These are phyloP conservation scores for Tillandsia leiboldiana DNA, from an alignment of 176 grass and related monocot species.

Conservation along the genomic window DNA sequence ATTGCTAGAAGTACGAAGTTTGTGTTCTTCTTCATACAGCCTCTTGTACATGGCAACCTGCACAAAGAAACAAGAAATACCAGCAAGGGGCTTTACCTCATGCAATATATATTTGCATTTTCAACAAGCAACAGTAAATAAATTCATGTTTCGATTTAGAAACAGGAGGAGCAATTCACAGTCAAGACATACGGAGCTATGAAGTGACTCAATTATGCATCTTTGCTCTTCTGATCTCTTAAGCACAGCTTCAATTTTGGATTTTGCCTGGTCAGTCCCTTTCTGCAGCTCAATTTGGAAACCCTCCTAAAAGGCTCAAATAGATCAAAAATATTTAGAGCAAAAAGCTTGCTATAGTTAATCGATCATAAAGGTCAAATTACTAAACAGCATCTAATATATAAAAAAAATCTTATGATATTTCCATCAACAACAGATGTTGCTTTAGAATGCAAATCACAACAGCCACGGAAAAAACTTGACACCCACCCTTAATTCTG, in stretches of 20 bases:
- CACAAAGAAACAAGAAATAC: not conserved
- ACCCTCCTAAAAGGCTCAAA: conserved; percentile 49
- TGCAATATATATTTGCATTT: conserved; percentile 5
- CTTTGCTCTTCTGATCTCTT: conserved; percentile 93
- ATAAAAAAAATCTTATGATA: too few relatives aligned
- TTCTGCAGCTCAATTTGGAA: conserved; percentile 78
- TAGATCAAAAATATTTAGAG: not conserved
- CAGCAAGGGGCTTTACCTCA: conserved; percentile 2
- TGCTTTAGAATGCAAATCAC: not conserved
- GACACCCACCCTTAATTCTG: conserved; percentile 55
- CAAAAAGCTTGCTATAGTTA: not conserved
- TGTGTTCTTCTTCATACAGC: conserved; percentile 84
- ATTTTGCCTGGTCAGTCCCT: conserved; percentile 43
- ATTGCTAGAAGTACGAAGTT: conserved; percentile 41
- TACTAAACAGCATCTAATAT: too few relatives aligned
- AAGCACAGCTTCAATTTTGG: conserved; percentile 71
- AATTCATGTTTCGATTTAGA: not conserved
- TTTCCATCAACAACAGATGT: too few relatives aligned
- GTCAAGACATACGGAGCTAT: conserved; percentile 65
- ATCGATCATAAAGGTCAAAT: not conserved
- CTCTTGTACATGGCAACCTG: conserved; percentile 95
- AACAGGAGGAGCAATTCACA: conserved; percentile 11
- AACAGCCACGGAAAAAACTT: conserved; percentile 4
- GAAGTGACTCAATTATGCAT: conserved; percentile 92
- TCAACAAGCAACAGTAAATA: not conserved